Percentiles rank a stretch among this genome's conserved stretches.
phyloP scores from a whole-genome alignment of 768 basidiomycete genomes.

The Lepiota venenata region DNA sequence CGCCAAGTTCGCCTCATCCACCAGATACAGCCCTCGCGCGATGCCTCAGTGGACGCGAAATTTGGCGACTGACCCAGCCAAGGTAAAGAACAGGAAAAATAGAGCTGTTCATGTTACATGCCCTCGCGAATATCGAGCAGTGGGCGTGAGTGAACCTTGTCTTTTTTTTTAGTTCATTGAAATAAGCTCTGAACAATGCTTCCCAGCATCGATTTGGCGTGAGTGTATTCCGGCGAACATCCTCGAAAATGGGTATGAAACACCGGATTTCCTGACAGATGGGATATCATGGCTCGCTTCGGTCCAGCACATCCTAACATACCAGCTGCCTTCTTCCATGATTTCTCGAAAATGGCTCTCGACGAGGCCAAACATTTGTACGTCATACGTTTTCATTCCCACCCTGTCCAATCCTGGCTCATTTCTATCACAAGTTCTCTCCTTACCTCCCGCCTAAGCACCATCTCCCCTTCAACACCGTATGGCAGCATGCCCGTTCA shows the following conservation, averaged over 20 bases:
- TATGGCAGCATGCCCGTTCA: slow-evolving; percentile 77
- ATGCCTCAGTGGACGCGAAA: slow-evolving; percentile 46
- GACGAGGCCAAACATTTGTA: slow-evolving; percentile 87
- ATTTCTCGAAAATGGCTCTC: slow-evolving; percentile 81
- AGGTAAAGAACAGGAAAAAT: slow-evolving; percentile 59
- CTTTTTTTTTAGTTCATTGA: background rate
- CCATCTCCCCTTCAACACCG: slow-evolving; percentile 59
- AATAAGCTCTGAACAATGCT: background rate
- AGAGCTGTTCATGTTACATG: slow-evolving; percentile 75
- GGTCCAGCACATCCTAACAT: slow-evolving; percentile 56
- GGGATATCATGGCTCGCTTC: slow-evolving; percentile 83
- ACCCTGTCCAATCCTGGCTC: background rate
- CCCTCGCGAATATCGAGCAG: slow-evolving; percentile 83
- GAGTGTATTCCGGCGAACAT: slow-evolving; percentile 22
- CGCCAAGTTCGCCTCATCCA: slow-evolving; percentile 43
- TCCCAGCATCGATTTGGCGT: slow-evolving; percentile 70
- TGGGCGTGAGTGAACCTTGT: slow-evolving; percentile 66
- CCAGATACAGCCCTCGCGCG: slow-evolving; percentile 65
- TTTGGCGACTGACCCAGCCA: slow-evolving; percentile 50
- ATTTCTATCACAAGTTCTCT: slow-evolving; percentile 37
- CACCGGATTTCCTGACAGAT: slow-evolving; percentile 34
- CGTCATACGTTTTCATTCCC: slow-evolving; percentile 6
- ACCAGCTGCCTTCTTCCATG: slow-evolving; percentile 73
- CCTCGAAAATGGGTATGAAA: background rate
- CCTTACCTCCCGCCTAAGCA: slow-evolving; percentile 56